Percentiles rank a stretch among this genome's conserved stretches.
phyloP scores from a whole-genome alignment of 2,329 filamentous ascomycete species.

The Ambrosiella xylebori region DNA sequence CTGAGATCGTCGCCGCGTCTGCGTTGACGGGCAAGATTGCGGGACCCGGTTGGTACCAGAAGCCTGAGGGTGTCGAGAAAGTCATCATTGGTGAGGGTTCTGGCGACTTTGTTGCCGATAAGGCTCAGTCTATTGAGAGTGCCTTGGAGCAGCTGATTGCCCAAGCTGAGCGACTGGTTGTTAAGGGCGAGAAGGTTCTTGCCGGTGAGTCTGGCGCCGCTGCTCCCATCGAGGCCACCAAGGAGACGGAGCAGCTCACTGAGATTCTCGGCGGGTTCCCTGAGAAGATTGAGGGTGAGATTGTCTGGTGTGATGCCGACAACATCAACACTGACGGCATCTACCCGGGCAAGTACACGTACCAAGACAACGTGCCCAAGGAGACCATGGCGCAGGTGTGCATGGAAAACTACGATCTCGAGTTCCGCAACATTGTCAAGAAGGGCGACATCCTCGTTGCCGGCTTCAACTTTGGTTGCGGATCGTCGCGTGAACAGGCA shows the following conservation, averaged over 20 bases:
- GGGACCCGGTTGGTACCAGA: conserved; percentile 63
- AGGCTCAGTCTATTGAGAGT: conserved; percentile 49
- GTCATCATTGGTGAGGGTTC: conserved; percentile 56
- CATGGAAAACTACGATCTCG: conserved; percentile 83
- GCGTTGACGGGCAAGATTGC: conserved; percentile 56
- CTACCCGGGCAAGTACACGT: conserved; percentile 79
- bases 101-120: conserved; percentile 44
- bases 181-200: conserved; percentile 32
- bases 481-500: conserved; percentile 66
- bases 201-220: conserved; percentile 19
- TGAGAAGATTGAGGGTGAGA: conserved; percentile 65
- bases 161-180: conserved; percentile 47
- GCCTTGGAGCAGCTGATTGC: conserved; percentile 54
- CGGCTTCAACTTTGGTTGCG: conserved; percentile 81
- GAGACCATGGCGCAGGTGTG: conserved; percentile 76
- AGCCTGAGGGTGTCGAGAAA: conserved; percentile 49
- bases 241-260: conserved; percentile 30
- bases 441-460: conserved; percentile 65
- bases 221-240: conserved; percentile 13
- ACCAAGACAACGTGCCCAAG: conserved; percentile 63
- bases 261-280: conserved; percentile 77
- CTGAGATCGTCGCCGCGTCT: conserved; percentile 83
- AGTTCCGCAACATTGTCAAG: conserved; percentile 46
- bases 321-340: conserved; percentile 89
- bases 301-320: conserved; percentile 64